A percentile compares a stretch with the other conserved stretches of the same genome.
These are phyloP conservation scores for Dactylellina haptotyla DNA, from an alignment of 2,329 filamentous ascomycete species.

Conservation along the genomic window DNA sequence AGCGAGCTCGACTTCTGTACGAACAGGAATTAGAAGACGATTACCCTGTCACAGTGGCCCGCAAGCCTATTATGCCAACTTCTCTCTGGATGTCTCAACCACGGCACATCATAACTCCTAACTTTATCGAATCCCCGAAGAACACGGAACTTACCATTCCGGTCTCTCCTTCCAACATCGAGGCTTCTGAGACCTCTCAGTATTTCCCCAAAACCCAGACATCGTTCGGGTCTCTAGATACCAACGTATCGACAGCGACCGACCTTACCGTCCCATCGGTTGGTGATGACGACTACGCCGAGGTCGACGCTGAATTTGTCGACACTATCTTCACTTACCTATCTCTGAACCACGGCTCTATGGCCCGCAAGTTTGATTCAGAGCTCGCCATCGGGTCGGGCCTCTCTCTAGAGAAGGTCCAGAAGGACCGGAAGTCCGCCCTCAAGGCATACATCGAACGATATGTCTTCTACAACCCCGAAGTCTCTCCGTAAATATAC, in stretches of 20 bases:
- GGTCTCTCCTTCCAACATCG: constrained; percentile 24
- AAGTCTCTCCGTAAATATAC: constrained; percentile 33
- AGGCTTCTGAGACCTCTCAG: constrained; percentile 13
- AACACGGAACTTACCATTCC: constrained; percentile 33
- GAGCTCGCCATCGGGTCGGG: constrained; percentile 50
- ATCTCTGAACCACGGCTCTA: constrained; percentile 48
- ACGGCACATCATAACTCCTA: constrained; percentile 45
- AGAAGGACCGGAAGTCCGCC: constrained; percentile 40
- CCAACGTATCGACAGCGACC: constrained; percentile 25
- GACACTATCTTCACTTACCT: constrained; percentile 49
- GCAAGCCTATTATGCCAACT: constrained; percentile 40
- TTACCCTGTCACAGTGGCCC: constrained; percentile 36
- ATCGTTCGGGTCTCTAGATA: constrained; percentile 40
- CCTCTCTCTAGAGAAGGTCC: constrained; percentile 43
- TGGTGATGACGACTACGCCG: constrained; percentile 45
- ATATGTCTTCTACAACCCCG: constrained; percentile 49
- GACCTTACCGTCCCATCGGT: constrained; percentile 44
- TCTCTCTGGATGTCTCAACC: constrained; percentile 47
- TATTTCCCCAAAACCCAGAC: constrained; percentile 44
- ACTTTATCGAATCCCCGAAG: constrained; percentile 41
- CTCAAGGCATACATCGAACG: constrained; percentile 50
- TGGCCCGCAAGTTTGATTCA: constrained; percentile 49
- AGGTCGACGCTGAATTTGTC: constrained; percentile 49
- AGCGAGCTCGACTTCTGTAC: constrained; percentile 40
- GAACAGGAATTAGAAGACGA: constrained; percentile 49